These are phyloP conservation scores for Colletotrichum spinosum DNA, from an alignment of 2,329 filamentous ascomycete genomes.

Conservation along the genomic window DNA sequence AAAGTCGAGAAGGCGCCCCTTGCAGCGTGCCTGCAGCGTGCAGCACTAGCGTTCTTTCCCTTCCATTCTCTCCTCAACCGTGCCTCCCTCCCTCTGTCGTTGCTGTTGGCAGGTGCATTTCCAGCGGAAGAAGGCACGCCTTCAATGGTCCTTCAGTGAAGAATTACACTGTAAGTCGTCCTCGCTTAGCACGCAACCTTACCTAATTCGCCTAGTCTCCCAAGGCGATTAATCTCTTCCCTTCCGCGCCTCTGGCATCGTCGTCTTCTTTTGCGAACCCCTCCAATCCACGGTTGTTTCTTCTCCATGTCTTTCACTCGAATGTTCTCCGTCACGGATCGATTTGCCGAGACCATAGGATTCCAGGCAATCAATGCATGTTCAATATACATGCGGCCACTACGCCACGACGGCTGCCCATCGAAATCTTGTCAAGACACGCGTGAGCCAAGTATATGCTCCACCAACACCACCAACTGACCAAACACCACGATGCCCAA, in stretches of 20 bases:
- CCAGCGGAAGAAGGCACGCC: too few species aligned
- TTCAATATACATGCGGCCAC: slow-evolving; percentile 28
- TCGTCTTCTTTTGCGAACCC: slow-evolving; percentile 20
- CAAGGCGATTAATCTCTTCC: slow-evolving; percentile 29
- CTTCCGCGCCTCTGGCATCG: slow-evolving; percentile 13
- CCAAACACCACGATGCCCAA: too few species aligned
- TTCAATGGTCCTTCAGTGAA: slow-evolving; percentile 1
- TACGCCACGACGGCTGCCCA: neutral
- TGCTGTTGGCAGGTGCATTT: too few species aligned
- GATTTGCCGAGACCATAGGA: slow-evolving; percentile 26
- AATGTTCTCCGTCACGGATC: slow-evolving; percentile 7
- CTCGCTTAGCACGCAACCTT: slow-evolving; percentile 10
- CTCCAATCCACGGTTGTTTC: slow-evolving; percentile 24
- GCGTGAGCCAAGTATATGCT: neutral
- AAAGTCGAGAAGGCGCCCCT: slow-evolving; percentile 14
- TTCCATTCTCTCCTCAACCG: neutral
- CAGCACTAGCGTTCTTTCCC: neutral
- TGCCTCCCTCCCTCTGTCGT: neutral
- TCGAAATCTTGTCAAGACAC: slow-evolving; percentile 5
- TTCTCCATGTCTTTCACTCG: slow-evolving; percentile 27
- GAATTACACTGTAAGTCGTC: slow-evolving; percentile 2
- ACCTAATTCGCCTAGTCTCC: neutral
- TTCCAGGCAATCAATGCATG: slow-evolving; percentile 3
- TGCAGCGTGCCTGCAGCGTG: slow-evolving; percentile 7
- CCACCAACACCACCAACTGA: too few species aligned